Evolutionary conservation across 2,329 filamentous ascomycete genomes (phyloP).

Genomic region (Alternaria tenuissima): DNA sequence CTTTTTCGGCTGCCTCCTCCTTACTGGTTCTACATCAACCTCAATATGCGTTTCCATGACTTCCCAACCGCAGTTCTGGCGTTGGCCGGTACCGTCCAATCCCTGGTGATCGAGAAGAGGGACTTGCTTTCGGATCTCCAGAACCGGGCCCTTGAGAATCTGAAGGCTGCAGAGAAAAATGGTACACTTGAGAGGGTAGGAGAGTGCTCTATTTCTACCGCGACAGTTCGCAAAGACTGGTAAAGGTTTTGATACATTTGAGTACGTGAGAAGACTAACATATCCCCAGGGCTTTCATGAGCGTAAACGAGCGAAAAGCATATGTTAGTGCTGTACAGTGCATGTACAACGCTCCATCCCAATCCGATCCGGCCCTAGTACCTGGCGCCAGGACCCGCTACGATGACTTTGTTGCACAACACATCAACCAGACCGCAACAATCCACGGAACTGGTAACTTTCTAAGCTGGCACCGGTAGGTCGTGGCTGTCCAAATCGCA

Average conservation of each 20-base stretch:
- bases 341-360: constrained; percentile 22
- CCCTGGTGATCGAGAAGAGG: constrained; percentile 14
- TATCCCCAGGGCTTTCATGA: background rate
- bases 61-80: constrained; percentile 16
- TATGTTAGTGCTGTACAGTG: constrained; percentile 35
- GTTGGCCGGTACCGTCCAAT: constrained; percentile 14
- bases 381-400: constrained; percentile 38
- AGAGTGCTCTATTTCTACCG: constrained; percentile 17
- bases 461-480: constrained; percentile 46
- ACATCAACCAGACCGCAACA: constrained; percentile 29
- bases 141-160: constrained; percentile 16
- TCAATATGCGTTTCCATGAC: constrained; percentile 13
- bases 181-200: constrained; percentile 8
- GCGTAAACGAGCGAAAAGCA: constrained; percentile 20
- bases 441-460: constrained; percentile 35
- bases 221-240: constrained; percentile 26
- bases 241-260: background rate
- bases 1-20: too few relatives aligned
- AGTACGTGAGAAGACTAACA: background rate
- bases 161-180: constrained; percentile 17
- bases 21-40: background rate
- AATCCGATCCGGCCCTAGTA: constrained; percentile 17
- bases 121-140: constrained; percentile 24
- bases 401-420: constrained; percentile 39
- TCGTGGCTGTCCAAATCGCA: background rate